Evolutionary conservation across 345 rosid genomes (phyloP).

Genomic region (Hibiscus trionum): DNA sequence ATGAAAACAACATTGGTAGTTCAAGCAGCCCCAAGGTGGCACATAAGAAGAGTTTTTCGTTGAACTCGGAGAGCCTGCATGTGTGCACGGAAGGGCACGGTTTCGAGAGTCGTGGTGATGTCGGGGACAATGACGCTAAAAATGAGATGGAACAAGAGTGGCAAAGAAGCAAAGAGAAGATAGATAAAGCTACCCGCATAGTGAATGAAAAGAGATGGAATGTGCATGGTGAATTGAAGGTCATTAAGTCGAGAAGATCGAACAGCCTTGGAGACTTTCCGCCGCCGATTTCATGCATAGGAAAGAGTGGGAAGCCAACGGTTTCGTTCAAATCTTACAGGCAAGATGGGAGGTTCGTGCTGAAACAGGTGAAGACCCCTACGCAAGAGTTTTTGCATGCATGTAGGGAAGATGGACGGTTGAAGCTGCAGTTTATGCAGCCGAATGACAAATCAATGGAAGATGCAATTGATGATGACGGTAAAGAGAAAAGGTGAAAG

Average conservation of each 20-base stretch:
- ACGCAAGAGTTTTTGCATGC: constrained; percentile 68
- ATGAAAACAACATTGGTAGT: constrained; percentile 12
- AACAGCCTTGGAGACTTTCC: constrained; percentile 40
- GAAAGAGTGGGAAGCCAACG: constrained; percentile 58
- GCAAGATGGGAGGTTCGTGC: constrained; percentile 72
- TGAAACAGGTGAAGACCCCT: constrained; percentile 66
- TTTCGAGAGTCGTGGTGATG: constrained; percentile 67
- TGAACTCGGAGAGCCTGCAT: constrained; percentile 53
- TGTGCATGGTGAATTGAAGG: constrained; percentile 23
- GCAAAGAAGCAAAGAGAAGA: constrained; percentile 18
- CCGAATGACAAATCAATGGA: constrained; percentile 39
- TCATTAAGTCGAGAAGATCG: constrained; percentile 12
- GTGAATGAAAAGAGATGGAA: constrained; percentile 1
- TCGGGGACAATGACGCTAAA: constrained; percentile 33
- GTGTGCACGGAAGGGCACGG: constrained; percentile 89
- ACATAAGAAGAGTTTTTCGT: constrained; percentile 28
- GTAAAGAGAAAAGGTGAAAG: background rate
- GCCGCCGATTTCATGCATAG: constrained; percentile 70
- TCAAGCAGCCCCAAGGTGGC: constrained; percentile 9
- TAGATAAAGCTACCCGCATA: background rate
- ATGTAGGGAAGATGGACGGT: constrained; percentile 68
- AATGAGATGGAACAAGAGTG: constrained; percentile 25
- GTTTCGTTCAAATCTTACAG: constrained; percentile 70
- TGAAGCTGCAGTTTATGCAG: constrained; percentile 64
- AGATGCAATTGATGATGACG: background rate